phyloP scores from a whole-genome alignment of 2,329 filamentous ascomycete species.

The Aspergillus neotritici region DNA sequence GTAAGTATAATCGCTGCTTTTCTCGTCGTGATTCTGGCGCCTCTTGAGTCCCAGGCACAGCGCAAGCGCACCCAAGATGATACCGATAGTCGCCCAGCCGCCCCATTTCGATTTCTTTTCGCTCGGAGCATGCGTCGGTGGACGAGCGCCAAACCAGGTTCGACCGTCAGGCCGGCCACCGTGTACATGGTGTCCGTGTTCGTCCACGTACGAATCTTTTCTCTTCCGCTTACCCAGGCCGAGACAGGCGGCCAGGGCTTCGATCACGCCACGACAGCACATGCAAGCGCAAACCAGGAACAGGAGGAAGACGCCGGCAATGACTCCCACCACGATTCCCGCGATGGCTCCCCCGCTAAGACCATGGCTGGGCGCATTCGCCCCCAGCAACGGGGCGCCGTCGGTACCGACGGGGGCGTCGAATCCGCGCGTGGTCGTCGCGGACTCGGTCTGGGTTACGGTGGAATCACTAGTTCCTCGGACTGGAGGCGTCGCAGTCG shows the following conservation, averaged over 20 bases:
- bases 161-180: conserved; percentile 24
- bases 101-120: conserved; percentile 37
- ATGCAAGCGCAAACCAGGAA: conserved; percentile 41
- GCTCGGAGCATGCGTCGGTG: conserved; percentile 27
- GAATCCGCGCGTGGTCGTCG: conserved; percentile 42
- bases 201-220: conserved; percentile 36
- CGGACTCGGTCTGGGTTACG: conserved; percentile 37
- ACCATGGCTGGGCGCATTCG: conserved; percentile 26
- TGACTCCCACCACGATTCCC: conserved; percentile 47
- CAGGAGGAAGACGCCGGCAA: conserved; percentile 42
- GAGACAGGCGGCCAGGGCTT: conserved; percentile 38
- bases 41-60: conserved; percentile 43
- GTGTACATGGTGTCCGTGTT: conserved; percentile 35
- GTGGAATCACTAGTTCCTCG: conserved; percentile 44
- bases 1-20: conserved; percentile 37
- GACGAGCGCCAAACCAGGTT: conserved; percentile 40
- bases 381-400: conserved; percentile 33
- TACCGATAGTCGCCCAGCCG: conserved; percentile 38
- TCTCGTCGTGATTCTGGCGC: conserved; percentile 32
- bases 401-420: conserved; percentile 42
- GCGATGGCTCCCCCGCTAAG: conserved; percentile 48
- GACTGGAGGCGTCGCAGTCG: conserved; percentile 36
- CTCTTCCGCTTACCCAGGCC: conserved; percentile 34
- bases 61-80: conserved; percentile 40
- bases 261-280: conserved; percentile 39